Evolutionary conservation across 1,284 basidiomycete species (phyloP), one percentile per base, ranked within the genome.

Genomic region (Trichosporon ovoides): DNA sequence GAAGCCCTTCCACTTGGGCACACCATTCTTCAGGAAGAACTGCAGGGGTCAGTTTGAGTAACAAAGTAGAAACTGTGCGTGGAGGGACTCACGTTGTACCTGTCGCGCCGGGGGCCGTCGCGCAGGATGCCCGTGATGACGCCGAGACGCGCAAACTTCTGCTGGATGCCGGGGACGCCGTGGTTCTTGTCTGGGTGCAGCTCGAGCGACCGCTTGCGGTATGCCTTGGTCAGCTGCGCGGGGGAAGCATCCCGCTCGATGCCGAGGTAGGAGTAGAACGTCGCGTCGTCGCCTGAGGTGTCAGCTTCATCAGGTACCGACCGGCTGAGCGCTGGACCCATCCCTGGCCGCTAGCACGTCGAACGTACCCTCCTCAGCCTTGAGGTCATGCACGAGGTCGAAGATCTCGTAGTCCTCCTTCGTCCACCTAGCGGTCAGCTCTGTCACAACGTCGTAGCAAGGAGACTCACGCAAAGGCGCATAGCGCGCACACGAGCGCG

Each of bases 361-460:
- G 38, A 31, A 56, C 68, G 49, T 56, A 85, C 90, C 93, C 81
- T 95, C 92, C 2, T 88, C 81, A 1, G 80, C 78, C 77, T 95
- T 87, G 34, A 97, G 77, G 7, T 84, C 88, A 63, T 84, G 84
- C 58, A 96, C 92, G n/a, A 97, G 82, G 78, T 96, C 93, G 70
- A 97, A 97, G 55, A 97, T 93, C 77, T 97, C 93, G 80, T 93
- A 83, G 79, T 94, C 91, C 76, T 92, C 87, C 85, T 91, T 71
- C 24, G 66, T 58, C 69, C 72, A 76, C 3, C 72, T 74, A 48
- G 2, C n/a, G 20, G 35, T 38, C 54, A 49, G 43, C 54, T 31
- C 20, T 43, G 28, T 11, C 18, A 12, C 33, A 18, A 5, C 51
- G 24, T 10, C 5, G 16, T 2, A 10, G 7, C 12, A 22, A 9